Conservation (phyloP, 306 rosid species). For the Delonix regia region DNA sequence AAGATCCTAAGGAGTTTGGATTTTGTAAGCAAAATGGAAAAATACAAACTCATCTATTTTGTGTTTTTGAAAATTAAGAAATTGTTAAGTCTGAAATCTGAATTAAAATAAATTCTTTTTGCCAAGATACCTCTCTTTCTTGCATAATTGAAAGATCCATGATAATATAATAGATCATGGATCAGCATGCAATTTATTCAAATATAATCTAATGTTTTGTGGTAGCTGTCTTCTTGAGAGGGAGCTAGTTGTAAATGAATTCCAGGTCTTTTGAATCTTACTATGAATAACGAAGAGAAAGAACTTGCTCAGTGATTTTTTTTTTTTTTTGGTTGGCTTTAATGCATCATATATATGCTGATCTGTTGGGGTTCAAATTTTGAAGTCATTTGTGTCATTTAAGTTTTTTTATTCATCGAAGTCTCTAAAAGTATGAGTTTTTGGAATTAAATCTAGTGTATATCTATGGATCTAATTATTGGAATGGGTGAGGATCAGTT, state of each 20-base stretch:
- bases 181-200: not conserved
- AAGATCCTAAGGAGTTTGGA: not conserved
- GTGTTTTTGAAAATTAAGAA: no score
- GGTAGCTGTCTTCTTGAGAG: not conserved
- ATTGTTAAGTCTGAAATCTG: no score
- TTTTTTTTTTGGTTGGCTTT: not conserved
- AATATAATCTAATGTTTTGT: not conserved
- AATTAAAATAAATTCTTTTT: not conserved
- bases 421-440: not conserved
- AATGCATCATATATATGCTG: not conserved
- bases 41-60: not conserved
- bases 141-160: not conserved
- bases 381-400: not conserved
- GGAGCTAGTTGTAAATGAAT: not conserved
- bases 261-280: not conserved
- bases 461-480: not conserved
- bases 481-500: not conserved
- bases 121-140: not conserved
- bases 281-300: not conserved
- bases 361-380: not conserved
- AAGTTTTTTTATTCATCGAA: not conserved
- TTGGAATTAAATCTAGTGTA: not conserved
- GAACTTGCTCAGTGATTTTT: not conserved
- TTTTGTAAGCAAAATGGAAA: not conserved
- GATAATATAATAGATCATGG: not conserved